Percentiles rank a stretch among this genome's conserved stretches.
phyloP scores from a whole-genome alignment of 352 stramenopile genomes.

The Phytophthora capsici region DNA sequence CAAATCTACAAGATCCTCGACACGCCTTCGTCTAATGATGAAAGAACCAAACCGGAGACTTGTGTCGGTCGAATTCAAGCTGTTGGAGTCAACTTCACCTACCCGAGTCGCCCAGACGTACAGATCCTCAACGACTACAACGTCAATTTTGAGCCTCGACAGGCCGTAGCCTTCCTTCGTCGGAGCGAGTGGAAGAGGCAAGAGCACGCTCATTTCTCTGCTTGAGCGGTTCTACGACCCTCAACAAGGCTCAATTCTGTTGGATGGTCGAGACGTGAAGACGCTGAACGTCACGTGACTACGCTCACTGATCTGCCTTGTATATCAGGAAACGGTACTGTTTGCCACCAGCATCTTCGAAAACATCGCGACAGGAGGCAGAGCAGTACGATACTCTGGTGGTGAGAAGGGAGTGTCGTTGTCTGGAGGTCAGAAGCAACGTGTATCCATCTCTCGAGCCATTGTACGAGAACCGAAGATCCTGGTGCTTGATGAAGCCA shows the following conservation, averaged over 20 bases:
- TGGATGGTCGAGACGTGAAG: constrained; percentile 84
- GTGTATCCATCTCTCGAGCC: constrained; percentile 66
- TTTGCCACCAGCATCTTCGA: constrained; percentile 89
- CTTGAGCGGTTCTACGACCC: constrained; percentile 92
- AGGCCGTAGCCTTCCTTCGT: constrained; percentile 44
- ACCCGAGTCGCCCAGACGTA: constrained; percentile 60
- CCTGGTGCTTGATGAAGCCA: constrained; percentile 67
- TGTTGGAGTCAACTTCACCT: constrained; percentile 65
- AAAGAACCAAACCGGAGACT: constrained; percentile 25
- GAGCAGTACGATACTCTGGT: constrained; percentile 81
- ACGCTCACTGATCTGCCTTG: constrained; percentile 70
- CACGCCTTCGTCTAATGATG: constrained; percentile 35
- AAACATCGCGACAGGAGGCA: constrained; percentile 87
- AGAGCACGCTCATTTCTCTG: no score
- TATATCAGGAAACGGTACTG: constrained; percentile 89
- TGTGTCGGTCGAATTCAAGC: constrained; percentile 54
- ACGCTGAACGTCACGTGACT: constrained; percentile 83
- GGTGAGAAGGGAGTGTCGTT: constrained; percentile 74
- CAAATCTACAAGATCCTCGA: no score
- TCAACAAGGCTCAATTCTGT: constrained; percentile 61
- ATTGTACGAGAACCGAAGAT: constrained; percentile 57
- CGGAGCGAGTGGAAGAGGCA: constrained; percentile 39
- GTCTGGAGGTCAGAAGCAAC: constrained; percentile 64
- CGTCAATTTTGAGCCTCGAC: constrained; percentile 38
- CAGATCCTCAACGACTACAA: constrained; percentile 44